Evolutionary conservation across 306 rosid species (phyloP).

Genomic region (Rosa chinensis): DNA sequence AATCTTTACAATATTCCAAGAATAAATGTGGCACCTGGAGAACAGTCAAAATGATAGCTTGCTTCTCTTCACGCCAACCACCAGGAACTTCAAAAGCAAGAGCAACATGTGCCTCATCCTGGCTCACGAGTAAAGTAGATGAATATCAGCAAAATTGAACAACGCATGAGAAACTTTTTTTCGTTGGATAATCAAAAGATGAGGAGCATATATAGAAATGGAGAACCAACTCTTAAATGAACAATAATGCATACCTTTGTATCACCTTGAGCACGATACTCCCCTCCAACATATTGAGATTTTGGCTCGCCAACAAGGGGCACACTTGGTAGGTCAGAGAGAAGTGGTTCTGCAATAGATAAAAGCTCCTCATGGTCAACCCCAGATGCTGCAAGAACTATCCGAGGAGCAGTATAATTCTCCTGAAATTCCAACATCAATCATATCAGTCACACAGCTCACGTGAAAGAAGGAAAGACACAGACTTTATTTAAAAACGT

Average conservation of each 20-base stretch:
- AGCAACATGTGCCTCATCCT: conserved; percentile 80
- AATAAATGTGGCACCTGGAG: conserved; percentile 63
- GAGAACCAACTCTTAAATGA: conserved; percentile 3
- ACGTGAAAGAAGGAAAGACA: conserved; percentile 5
- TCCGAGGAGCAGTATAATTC: conserved; percentile 89
- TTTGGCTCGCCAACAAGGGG: conserved; percentile 56
- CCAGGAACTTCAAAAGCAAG: conserved; percentile 98
- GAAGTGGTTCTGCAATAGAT: conserved; percentile 84
- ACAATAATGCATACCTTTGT: conserved; percentile 53
- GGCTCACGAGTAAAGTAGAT: conserved; percentile 25
- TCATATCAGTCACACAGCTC: conserved; percentile 23
- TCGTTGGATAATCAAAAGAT: conserved; percentile 1
- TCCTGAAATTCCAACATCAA: conserved; percentile 55
- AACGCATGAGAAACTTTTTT: background rate
- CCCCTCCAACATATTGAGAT: conserved; percentile 90
- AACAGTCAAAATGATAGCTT: conserved; percentile 83
- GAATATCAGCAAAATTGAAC: conserved; percentile 8
- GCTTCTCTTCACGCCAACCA: conserved; percentile 91
- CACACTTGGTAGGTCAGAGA: conserved; percentile 72
- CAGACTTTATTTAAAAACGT: background rate
- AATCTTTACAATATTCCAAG: conserved; percentile 12
- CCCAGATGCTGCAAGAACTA: conserved; percentile 96
- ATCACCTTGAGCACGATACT: conserved; percentile 82
- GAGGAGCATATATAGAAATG: conserved; percentile 1
- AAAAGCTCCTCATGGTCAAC: conserved; percentile 85